A percentile compares a stretch with the other conserved stretches of the same genome.
Conservation (phyloP, 2,329 filamentous ascomycete species). For the Simplicillium aogashimaense region DNA sequence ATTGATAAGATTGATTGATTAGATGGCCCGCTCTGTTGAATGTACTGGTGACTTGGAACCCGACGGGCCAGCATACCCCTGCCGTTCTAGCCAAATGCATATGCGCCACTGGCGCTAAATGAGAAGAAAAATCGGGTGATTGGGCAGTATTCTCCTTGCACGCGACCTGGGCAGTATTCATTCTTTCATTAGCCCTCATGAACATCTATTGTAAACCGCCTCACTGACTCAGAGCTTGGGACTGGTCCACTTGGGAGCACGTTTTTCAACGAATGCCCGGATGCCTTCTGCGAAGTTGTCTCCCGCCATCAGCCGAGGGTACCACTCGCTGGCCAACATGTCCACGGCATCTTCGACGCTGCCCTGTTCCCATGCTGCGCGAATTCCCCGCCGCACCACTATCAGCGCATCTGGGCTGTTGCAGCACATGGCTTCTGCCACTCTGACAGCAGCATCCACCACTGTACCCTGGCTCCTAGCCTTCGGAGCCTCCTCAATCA, state of each 20-base stretch:
- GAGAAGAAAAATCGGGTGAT: no score
- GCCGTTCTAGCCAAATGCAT: no score
- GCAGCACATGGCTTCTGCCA: slow-evolving; percentile 48
- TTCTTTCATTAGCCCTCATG: no score
- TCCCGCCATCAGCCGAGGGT: neutral
- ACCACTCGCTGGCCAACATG: neutral
- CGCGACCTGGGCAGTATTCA: no score
- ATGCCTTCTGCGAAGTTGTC: slow-evolving; percentile 1
- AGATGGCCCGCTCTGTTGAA: no score
- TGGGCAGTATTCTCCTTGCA: no score
- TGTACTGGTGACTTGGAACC: no score
- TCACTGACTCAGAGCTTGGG: neutral
- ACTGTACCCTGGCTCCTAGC: slow-evolving; percentile 20
- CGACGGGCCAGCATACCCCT: no score
- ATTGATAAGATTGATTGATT: no score
- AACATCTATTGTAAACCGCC: no score
- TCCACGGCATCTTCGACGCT: slow-evolving; percentile 43
- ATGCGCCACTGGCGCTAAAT: no score
- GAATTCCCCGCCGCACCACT: slow-evolving; percentile 57
- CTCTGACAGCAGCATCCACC: slow-evolving; percentile 42
- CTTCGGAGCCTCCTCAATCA: slow-evolving; percentile 12
- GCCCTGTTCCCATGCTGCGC: slow-evolving; percentile 59
- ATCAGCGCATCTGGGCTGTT: slow-evolving; percentile 66
- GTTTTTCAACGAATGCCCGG: neutral
- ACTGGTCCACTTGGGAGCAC: neutral